A percentile compares a stretch with the other conserved stretches of the same genome.
phyloP scores from a whole-genome alignment of 2,329 filamentous ascomycete species.

The Sporothrix curviconia region DNA sequence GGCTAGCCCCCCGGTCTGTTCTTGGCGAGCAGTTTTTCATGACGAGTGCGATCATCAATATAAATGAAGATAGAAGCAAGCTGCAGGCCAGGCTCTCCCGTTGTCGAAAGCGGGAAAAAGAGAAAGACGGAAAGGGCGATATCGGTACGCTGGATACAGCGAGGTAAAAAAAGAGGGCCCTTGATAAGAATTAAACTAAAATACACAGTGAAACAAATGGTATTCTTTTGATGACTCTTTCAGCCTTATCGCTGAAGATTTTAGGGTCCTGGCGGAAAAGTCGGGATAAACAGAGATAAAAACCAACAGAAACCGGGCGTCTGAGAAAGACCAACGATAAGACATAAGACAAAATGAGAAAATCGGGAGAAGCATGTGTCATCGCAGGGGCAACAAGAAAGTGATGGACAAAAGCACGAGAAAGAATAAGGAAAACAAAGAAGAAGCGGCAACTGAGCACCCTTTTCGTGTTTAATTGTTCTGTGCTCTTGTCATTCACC shows the following conservation, averaged over 20 bases:
- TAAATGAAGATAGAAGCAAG: no score
- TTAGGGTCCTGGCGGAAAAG: background rate
- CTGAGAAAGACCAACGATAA: background rate
- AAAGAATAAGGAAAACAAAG: background rate
- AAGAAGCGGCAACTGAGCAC: no score
- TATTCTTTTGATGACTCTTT: background rate
- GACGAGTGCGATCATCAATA: background rate
- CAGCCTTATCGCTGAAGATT: constrained; percentile 3
- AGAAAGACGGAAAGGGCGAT: background rate
- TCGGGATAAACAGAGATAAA: background rate
- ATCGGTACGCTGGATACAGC: background rate
- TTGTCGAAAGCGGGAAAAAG: background rate
- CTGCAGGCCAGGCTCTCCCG: no score
- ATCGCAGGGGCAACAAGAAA: background rate
- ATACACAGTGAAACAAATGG: background rate
- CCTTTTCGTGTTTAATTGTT: no score
- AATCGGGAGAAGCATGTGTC: background rate
- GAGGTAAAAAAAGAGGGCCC: background rate
- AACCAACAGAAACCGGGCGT: no score
- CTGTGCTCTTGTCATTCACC: no score
- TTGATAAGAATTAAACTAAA: no score
- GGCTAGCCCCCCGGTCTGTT: no score
- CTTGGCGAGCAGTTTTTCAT: no score
- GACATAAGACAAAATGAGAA: background rate
- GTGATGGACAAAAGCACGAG: background rate